A percentile compares a stretch with the other conserved stretches of the same genome.
Evolutionary conservation across 805 yeast genomes (phyloP).

Genomic region (Kodamaea hsintzibuensis): DNA sequence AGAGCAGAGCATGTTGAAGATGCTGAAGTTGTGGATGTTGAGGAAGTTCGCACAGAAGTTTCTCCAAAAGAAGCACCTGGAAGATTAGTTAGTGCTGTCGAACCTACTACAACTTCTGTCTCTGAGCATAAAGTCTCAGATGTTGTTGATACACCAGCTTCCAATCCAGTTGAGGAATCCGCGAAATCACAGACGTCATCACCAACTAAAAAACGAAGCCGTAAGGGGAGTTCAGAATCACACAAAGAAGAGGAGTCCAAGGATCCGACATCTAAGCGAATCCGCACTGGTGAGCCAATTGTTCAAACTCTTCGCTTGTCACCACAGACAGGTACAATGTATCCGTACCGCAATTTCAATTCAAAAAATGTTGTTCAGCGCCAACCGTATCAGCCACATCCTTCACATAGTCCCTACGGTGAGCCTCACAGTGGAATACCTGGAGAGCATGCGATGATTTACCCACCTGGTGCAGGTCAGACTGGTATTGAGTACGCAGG

Average conservation of each 20-base stretch:
- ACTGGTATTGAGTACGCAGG: not conserved
- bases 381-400: constrained; percentile 9
- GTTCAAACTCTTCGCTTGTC: constrained; percentile 6
- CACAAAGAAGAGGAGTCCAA: not conserved
- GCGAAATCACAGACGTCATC: not conserved
- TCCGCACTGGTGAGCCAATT: constrained; percentile 7
- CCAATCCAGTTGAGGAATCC: not conserved
- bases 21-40: not conserved
- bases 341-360: constrained; percentile 1
- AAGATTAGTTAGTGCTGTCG: too few species aligned
- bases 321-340: constrained; percentile 9
- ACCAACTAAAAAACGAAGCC: not conserved
- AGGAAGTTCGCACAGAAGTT: not conserved
- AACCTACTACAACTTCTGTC: not conserved
- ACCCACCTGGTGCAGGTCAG: not conserved
- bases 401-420: not conserved
- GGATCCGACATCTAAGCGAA: constrained; percentile 2
- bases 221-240: not conserved
- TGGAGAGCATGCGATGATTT: not conserved
- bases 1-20: not conserved
- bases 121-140: not conserved
- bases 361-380: not conserved
- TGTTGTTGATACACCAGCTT: not conserved
- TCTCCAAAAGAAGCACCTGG: not conserved
- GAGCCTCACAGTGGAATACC: not conserved